Evolutionary conservation across 192 early-diverging fungal species (phyloP).

Genomic region (Rhizophagus clarus): DNA sequence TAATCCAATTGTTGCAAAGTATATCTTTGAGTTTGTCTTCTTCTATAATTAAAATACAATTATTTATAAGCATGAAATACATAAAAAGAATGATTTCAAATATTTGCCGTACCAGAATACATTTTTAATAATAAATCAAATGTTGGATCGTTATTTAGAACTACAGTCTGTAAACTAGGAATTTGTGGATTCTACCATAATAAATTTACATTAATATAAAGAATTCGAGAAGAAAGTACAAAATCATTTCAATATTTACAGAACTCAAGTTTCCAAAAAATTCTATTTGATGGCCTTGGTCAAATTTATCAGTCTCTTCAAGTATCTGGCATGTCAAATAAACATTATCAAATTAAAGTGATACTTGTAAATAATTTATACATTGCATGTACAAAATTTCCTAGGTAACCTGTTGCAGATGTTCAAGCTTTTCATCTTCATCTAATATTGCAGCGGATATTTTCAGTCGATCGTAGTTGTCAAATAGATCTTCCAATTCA

Average conservation of each 20-base stretch:
- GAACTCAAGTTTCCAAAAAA: neutral
- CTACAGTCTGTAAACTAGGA: neutral
- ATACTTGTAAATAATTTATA: neutral
- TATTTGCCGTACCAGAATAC: neutral
- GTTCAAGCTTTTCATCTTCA: conserved; percentile 12
- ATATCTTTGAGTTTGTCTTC: conserved; percentile 1
- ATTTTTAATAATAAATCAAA: neutral
- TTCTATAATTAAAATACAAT: neutral
- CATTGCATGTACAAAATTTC: neutral
- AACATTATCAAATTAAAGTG: neutral
- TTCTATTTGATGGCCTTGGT: conserved; percentile 8
- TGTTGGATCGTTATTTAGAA: neutral
- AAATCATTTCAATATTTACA: neutral
- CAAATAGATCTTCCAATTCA: conserved; percentile 3
- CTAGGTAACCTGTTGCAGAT: conserved; percentile 2
- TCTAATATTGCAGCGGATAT: conserved; percentile 7
- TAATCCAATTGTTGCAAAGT: conserved; percentile 17
- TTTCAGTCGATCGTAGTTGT: conserved; percentile 4
- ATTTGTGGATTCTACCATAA: neutral
- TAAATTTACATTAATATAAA: neutral
- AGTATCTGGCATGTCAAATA: conserved; percentile 4
- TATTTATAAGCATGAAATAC: neutral
- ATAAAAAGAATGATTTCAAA: neutral
- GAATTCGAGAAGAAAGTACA: neutral
- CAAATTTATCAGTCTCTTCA: neutral